Base-by-base conservation (phyloP, 1,139 yeast genomes). In the Saccharomycopsis crataegensis region DNA sequence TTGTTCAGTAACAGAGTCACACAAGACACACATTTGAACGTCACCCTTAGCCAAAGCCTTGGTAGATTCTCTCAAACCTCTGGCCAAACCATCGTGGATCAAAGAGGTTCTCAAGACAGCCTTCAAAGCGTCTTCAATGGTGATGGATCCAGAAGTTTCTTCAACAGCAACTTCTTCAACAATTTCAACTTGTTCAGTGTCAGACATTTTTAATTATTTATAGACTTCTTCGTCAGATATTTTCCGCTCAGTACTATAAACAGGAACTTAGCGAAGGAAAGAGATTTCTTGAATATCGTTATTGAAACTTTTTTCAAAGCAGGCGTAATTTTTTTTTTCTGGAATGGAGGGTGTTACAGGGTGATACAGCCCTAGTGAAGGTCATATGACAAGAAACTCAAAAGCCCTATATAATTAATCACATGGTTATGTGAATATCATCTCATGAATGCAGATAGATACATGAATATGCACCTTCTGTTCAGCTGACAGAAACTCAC, bases 1-100 rank as follows among this genome's bases (percentile, higher is more conserved):
- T 71, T 84, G 96, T 83, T 93, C 99, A 69, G 96, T 93, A 73
- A 94, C 98, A 65, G 98, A 85, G 81, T 93, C 97, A 78, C 96
- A 90, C 70, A 93, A 82, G 72, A 93, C 96, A 80, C 94, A 87
- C 74, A 94, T 83, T 79, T 91, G 96, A 67, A 97, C 99, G 79
- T 90, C 94, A 75, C 96, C 86, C 76, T 87, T 88, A 73, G 96
- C 83, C 69, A 93, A 85, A 76, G 98, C 98, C 88, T 93, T 93
- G 73, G 97, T 88, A 67, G 98, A 96, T 83, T 93, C 99, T 84
- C 98, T 93, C 76, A 93, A 86, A 83, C 99, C 99, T 83, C 99
- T 93, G 76, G 98, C 99, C 78, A 93, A 89, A 79, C 99, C 99
- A 76, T 93, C 97, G 83, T 90, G 96, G 73, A 91, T 89, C 75